Evolutionary conservation across 192 early-diverging fungal species (phyloP).

Genomic region (Linnemannia hyalina): DNA sequence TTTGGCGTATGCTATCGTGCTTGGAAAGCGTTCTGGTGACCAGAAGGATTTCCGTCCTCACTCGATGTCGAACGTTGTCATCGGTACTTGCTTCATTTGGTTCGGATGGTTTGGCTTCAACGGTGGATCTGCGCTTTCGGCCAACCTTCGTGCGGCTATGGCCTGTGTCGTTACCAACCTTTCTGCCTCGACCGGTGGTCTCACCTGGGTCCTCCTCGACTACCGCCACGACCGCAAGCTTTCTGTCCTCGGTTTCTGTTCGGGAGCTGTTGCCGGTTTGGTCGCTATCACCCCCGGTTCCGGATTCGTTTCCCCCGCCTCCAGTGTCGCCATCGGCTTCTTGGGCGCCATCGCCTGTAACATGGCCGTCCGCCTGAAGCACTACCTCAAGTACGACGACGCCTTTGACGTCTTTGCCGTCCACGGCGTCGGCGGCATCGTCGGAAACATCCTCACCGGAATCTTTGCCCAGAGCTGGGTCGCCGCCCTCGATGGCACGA

Average conservation of each 20-base stretch:
- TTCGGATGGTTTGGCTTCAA: conserved; percentile 99
- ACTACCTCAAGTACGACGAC: conserved; percentile 89
- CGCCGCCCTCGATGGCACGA: conserved; percentile 76
- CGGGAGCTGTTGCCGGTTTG: conserved; percentile 91
- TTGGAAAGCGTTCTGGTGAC: conserved; percentile 86
- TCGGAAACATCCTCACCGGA: conserved; percentile 92
- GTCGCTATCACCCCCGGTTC: conserved; percentile 94
- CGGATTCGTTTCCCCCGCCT: conserved; percentile 87
- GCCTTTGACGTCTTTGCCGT: conserved; percentile 93
- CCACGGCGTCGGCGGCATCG: conserved; percentile 87
- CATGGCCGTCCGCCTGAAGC: conserved; percentile 85
- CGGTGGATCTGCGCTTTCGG: conserved; percentile 85
- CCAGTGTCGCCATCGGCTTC: conserved; percentile 87
- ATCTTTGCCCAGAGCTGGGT: conserved; percentile 88
- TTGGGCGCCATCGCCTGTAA: conserved; percentile 83
- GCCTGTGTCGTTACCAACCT: conserved; percentile 90
- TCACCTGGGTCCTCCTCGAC: conserved; percentile 89
- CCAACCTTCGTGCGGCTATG: conserved; percentile 89
- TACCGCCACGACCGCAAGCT: conserved; percentile 85
- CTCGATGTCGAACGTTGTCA: conserved; percentile 92
- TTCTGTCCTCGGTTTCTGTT: conserved; percentile 94
- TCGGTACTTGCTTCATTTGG: conserved; percentile 92
- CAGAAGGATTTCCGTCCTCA: conserved; percentile 85
- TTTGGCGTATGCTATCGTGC: conserved; percentile 87
- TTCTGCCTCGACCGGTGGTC: conserved; percentile 82